Base-by-base conservation (phyloP, 148 eudicot genomes). In the Vaccinium darrowii region DNA sequence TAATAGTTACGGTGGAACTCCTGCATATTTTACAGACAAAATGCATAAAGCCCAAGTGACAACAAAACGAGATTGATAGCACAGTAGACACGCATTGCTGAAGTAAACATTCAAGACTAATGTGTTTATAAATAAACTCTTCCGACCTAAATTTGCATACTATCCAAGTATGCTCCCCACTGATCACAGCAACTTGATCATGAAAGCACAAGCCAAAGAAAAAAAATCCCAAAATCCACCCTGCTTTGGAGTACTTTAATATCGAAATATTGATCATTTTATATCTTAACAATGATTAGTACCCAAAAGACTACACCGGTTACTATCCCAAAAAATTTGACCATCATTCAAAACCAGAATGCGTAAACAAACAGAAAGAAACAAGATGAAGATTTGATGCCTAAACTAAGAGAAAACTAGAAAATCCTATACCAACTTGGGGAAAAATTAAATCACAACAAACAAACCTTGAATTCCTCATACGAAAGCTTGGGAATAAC, bases 1-100 rank as follows among this genome's bases (percentile, higher is more conserved):
- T 97, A 97, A 90, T 89, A 95, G 57, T 86, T 97, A 67, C 76
- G 91, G 89, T 97, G 99, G 85, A 97, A 97, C 75, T 95, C 99
- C 99, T 97, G 95, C 84, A 81, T 16, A 86, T 78, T 47, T 57
- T 5, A 39, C 27, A 60, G 13, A 89, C 39, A 27, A 84, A 21
- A 65, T 53, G 73, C 7, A 65, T 47, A 76, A 39, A 83, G n/a
- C 58, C 73, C 51, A 71, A 56, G 30, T 10, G 50, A 36, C 18
- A 74, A 53, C 49, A 79, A 33, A 8, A 53, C 12, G 11, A 16
- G 11, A 72, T 14, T 27, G 25, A 56, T 18, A 79, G 69, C 39
- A 39, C 73, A 39, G 73, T 60, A 43, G 53, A 54, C n/a, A 43
- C 21, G 53, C 69, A 80, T 12, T 39, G 82, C 51, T 57, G 67